Evolutionary conservation across 2,329 filamentous ascomycete species (phyloP).

Genomic region (Dactylellina cionopaga): DNA sequence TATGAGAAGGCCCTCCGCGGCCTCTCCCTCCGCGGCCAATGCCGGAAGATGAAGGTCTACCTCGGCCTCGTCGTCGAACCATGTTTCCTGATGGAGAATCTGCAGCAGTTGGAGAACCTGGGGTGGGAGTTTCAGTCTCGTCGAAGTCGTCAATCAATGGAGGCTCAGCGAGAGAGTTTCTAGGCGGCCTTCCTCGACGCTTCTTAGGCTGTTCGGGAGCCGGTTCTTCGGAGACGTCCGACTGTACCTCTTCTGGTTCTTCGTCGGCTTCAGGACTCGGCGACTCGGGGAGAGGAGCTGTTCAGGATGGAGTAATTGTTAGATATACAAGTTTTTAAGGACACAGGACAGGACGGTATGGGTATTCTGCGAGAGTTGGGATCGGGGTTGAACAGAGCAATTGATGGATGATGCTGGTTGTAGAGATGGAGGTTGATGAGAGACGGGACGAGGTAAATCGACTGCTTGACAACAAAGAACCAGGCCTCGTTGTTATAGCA

Average conservation of each 20-base stretch:
- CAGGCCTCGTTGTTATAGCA: not conserved
- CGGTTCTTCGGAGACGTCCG: slow-evolving; percentile 35
- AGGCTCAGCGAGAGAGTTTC: slow-evolving; percentile 53
- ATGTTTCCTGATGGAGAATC: slow-evolving; percentile 71
- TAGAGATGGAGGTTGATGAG: not conserved
- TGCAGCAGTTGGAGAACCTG: slow-evolving; percentile 71
- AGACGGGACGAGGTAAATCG: not conserved
- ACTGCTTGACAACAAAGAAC: slow-evolving; percentile 8
- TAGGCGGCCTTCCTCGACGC: slow-evolving; percentile 65
- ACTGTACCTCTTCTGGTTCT: slow-evolving; percentile 32
- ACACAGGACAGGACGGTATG: not conserved
- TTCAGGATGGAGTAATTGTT: slow-evolving; percentile 2
- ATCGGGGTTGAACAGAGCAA: not conserved
- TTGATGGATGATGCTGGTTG: not conserved
- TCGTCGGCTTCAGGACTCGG: slow-evolving; percentile 32
- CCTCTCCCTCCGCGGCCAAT: slow-evolving; percentile 72
- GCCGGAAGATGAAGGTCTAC: slow-evolving; percentile 69
- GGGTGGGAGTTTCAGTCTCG: slow-evolving; percentile 61
- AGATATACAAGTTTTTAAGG: not conserved
- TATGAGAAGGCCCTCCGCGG: slow-evolving; percentile 77
- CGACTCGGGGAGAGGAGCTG: slow-evolving; percentile 40
- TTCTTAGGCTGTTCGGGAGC: slow-evolving; percentile 63
- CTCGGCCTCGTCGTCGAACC: slow-evolving; percentile 65
- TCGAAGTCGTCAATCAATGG: slow-evolving; percentile 28
- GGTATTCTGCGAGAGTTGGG: not conserved